phyloP scores from a whole-genome alignment of 176 grass and related monocot genomes.

The Lolium perenne region DNA sequence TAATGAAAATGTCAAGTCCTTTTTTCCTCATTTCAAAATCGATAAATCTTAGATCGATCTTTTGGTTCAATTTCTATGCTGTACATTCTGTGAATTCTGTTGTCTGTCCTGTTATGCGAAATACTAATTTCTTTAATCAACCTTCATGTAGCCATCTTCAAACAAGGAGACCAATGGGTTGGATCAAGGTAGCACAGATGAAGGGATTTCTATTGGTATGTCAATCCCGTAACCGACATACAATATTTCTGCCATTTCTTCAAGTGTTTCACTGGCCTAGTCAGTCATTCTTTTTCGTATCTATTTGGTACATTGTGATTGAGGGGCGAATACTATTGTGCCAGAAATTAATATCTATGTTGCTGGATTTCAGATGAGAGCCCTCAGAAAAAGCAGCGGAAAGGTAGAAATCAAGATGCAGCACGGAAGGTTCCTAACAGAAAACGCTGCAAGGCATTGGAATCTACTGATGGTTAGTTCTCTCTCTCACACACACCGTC shows the following conservation, averaged over 20 bases:
- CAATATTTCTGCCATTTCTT: conserved; percentile 9
- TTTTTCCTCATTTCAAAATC: background rate
- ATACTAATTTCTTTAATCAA: conserved; percentile 38
- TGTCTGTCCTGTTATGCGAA: conserved; percentile 13
- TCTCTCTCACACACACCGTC: too few relatives aligned
- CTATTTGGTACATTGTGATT: conserved; percentile 29
- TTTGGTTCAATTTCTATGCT: conserved; percentile 25
- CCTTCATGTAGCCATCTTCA: conserved; percentile 44
- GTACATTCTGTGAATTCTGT: conserved; percentile 22
- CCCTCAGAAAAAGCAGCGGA: conserved; percentile 65
- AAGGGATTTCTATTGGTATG: conserved; percentile 50
- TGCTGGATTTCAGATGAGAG: conserved; percentile 58
- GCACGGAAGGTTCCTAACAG: conserved; percentile 49
- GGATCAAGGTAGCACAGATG: conserved; percentile 56
- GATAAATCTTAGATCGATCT: background rate
- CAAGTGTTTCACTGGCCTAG: conserved; percentile 12
- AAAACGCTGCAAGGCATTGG: conserved; percentile 60
- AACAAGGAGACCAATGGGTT: conserved; percentile 34
- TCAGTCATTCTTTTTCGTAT: conserved; percentile 23
- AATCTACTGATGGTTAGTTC: conserved; percentile 55
- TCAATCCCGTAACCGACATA: conserved; percentile 8
- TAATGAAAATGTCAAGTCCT: background rate
- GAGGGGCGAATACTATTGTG: background rate
- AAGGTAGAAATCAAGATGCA: conserved; percentile 52
- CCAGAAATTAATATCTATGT: conserved; percentile 20